These are phyloP conservation scores for Mortierella sp. DNA, from an alignment of 371 early-diverging fungal genomes.

Conservation along the genomic window DNA sequence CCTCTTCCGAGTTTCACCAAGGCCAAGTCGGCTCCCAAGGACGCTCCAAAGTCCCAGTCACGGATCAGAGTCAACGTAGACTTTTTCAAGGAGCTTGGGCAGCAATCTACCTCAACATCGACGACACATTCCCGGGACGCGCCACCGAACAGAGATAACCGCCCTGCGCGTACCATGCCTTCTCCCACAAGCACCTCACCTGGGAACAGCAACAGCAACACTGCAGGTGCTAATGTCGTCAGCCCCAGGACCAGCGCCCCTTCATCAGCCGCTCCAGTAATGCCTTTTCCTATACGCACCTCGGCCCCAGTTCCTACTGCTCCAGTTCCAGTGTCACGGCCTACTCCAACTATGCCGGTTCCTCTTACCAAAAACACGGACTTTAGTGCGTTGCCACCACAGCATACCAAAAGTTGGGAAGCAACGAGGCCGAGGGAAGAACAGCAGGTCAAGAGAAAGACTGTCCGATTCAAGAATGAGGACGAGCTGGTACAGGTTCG, in stretches of 20 bases:
- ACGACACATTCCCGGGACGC: not conserved
- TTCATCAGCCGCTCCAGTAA: no score
- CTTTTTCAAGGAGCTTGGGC: conserved; percentile 3
- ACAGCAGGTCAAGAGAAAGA: conserved; percentile 9
- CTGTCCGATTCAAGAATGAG: conserved; percentile 28
- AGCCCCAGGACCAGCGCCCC: not conserved
- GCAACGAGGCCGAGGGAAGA: not conserved
- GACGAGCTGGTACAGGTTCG: conserved; percentile 7
- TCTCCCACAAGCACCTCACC: not conserved
- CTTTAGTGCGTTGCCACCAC: conserved; percentile 10
- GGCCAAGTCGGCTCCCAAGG: not conserved
- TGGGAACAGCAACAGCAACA: not conserved
- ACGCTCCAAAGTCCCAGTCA: not conserved
- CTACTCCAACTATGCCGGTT: not conserved
- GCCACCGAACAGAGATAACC: not conserved
- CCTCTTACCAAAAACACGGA: not conserved
- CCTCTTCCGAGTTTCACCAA: conserved; percentile 11
- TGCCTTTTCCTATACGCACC: not conserved
- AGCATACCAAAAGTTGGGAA: conserved; percentile 16
- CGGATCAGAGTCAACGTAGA: not conserved
- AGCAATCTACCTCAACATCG: not conserved
- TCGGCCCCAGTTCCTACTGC: not conserved
- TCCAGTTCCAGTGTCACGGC: not conserved
- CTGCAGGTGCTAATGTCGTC: not conserved
- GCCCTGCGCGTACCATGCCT: not conserved